Evolutionary conservation across 192 early-diverging fungal species (phyloP), one percentile per base, ranked within the genome.

Genomic region (Coemansia sp.): DNA sequence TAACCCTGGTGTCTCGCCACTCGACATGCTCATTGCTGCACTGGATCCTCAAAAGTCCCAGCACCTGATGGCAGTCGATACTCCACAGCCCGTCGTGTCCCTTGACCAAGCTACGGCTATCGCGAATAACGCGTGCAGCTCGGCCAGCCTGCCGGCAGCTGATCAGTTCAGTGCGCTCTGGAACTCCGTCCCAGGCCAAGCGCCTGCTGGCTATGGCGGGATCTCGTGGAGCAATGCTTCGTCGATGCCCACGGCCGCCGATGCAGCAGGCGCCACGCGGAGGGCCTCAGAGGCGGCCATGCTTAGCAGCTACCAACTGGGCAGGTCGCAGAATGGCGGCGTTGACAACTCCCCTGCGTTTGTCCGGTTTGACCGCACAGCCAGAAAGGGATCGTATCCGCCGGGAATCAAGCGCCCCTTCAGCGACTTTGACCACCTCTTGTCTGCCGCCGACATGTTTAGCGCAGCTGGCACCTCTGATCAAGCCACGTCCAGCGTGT

Each of bases 21-120:
- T 80, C 37, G 77, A 80, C 31, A 80, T 80, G 77, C 66, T 80
- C 33, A 75, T 80, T 41, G 77, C 77, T 1, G 77, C 77, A 0
- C 69, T 80, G 18, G 77, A 80, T 41, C 72, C 72, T 0, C 68
- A 70, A 28, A 73, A 73, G 25, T 28, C 57, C 8, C 60, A 64
- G 18, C 61, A 68, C 52, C 58, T 37, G 31, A 28, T 28, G 52
- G 7, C 25, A 13, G 28, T 31, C 52, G 23, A 26, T 55, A 55
- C 52, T 33, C 52, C 52, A 10, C 52, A 55, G 28, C 52, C 52
- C 31, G 52, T 26, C 13, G 52, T 55, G 52, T n/a, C 52, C 14
- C 16, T 55, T 12, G 52, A 55, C 26, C 52, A 55, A 55, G 52
- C 52, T 2, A 7, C 59, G 31, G 59, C 47, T 3, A 39, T 36